phyloP scores from a whole-genome alignment of 2,329 filamentous ascomycete genomes.

The Botrytis tulipae region DNA sequence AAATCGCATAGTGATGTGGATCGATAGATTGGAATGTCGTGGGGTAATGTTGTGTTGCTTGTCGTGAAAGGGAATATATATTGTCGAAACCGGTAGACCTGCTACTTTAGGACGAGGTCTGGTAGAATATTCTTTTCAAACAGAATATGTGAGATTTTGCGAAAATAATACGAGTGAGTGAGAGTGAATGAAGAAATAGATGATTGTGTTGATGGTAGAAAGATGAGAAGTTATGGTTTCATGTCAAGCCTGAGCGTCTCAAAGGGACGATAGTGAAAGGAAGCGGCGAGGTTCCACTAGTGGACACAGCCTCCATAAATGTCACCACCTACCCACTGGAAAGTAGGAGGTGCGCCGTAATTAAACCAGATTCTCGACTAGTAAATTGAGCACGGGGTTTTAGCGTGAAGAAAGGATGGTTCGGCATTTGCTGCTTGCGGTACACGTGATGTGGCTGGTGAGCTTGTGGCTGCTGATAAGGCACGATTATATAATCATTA shows the following conservation, averaged over 20 bases:
- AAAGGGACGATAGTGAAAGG: constrained; percentile 6
- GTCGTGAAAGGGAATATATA: background rate
- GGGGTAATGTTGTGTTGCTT: constrained; percentile 7
- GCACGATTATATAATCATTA: background rate
- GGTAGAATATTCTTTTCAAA: background rate
- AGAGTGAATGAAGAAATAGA: background rate
- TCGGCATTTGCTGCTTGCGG: background rate
- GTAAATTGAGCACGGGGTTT: background rate
- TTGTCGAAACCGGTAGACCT: background rate
- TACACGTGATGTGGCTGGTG: background rate
- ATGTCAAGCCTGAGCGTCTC: background rate
- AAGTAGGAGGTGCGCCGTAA: background rate
- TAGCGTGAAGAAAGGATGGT: background rate
- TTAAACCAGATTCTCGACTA: background rate
- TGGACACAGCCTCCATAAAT: constrained; percentile 5
- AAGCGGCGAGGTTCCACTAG: background rate
- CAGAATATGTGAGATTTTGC: background rate
- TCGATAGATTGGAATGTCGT: background rate
- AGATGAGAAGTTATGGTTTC: constrained; percentile 1
- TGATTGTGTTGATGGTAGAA: constrained; percentile 4
- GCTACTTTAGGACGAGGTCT: constrained; percentile 1
- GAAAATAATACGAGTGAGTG: background rate
- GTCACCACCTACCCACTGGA: background rate
- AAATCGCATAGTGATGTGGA: constrained; percentile 31
- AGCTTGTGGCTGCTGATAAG: background rate